phyloP scores from a whole-genome alignment of 805 yeast genomes.

The Wickerhamiella qilinensis region DNA sequence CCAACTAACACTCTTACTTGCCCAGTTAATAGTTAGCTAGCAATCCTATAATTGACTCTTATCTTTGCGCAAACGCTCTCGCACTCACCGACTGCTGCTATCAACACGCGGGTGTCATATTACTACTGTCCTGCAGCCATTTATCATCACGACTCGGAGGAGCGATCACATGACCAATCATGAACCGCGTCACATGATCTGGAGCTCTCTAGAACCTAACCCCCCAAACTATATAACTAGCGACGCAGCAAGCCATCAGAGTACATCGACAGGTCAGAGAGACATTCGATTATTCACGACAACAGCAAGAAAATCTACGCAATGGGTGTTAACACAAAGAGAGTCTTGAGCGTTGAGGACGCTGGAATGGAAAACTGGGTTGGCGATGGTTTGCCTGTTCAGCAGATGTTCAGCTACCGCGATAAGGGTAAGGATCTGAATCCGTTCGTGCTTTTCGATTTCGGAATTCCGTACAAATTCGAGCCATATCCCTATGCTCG shows the following conservation, averaged over 20 bases:
- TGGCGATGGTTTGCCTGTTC: conserved; percentile 6
- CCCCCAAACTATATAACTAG: too few species aligned
- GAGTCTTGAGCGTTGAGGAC: background rate
- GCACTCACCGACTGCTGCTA: too few species aligned
- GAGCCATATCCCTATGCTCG: conserved; percentile 1
- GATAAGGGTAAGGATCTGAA: conserved; percentile 2
- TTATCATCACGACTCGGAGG: too few species aligned
- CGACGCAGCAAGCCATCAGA: too few species aligned
- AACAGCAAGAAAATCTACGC: conserved; percentile 2
- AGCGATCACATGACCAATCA: too few species aligned
- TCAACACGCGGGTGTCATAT: too few species aligned
- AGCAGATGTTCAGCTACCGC: conserved; percentile 1
- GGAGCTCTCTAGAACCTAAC: too few species aligned
- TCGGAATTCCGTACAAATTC: conserved; percentile 4
- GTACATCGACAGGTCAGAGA: conserved; percentile 1
- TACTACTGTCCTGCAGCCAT: too few species aligned
- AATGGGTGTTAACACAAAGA: background rate
- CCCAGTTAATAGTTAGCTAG: background rate
- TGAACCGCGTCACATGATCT: too few species aligned
- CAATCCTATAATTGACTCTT: too few species aligned
- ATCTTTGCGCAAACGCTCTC: too few species aligned
- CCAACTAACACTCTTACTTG: background rate
- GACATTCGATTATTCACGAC: conserved; percentile 2
- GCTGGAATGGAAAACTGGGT: conserved; percentile 20
- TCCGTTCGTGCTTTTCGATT: conserved; percentile 6